Evolutionary conservation across 257 asterid species (phyloP).

Genomic region (Petrea volubilis): DNA sequence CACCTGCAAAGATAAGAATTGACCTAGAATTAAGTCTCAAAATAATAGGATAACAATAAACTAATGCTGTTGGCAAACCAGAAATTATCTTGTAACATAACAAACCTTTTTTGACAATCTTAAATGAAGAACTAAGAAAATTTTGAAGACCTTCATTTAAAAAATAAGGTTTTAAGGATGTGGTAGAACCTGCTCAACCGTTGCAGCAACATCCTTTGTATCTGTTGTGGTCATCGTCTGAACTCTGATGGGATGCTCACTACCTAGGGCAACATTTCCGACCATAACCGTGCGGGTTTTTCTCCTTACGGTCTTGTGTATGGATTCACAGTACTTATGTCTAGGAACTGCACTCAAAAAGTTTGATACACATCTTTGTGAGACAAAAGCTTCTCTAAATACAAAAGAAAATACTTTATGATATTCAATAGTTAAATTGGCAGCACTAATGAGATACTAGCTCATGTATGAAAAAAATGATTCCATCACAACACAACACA

Average conservation of each 20-base stretch:
- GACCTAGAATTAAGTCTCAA: background rate
- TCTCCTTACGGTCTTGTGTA: slow-evolving; percentile 30
- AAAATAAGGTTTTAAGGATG: background rate
- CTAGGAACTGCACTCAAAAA: slow-evolving; percentile 13
- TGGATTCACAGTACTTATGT: slow-evolving; percentile 66
- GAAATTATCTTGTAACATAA: background rate
- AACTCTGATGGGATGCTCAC: slow-evolving; percentile 20
- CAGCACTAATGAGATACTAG: background rate
- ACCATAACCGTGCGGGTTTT: slow-evolving; percentile 65
- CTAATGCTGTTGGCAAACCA: background rate
- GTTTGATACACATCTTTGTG: background rate
- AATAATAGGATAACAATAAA: too few relatives aligned
- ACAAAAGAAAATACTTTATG: slow-evolving; percentile 2
- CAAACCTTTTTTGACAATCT: background rate
- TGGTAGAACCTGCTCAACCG: background rate
- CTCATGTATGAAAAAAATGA: background rate
- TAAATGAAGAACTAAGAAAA: background rate
- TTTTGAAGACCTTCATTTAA: background rate
- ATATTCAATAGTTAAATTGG: slow-evolving; percentile 14
- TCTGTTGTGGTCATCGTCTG: background rate
- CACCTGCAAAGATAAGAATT: slow-evolving; percentile 39
- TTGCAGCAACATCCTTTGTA: background rate
- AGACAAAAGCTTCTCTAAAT: background rate
- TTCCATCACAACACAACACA: background rate
- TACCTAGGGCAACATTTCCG: slow-evolving; percentile 68